Conservation (phyloP, 192 early-diverging fungal species). For the Podochytrium sp. region DNA sequence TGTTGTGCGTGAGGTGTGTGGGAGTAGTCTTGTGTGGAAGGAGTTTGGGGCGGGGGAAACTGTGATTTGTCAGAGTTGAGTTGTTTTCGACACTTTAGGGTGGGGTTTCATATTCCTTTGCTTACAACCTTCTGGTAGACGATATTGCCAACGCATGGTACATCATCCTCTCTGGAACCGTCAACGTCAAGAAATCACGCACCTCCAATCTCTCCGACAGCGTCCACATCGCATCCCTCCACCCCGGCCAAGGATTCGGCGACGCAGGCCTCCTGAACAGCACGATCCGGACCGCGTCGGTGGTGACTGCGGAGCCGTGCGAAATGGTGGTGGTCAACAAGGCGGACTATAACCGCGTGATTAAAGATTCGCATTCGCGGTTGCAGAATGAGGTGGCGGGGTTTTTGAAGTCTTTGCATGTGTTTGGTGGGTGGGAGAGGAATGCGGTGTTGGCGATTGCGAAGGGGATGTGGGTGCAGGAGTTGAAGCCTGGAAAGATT, state of each 20-base stretch:
- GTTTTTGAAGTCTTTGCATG: constrained; percentile 1
- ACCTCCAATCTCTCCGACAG: not conserved
- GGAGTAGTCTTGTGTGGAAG: not conserved
- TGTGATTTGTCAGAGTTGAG: constrained; percentile 3
- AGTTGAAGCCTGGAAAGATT: not conserved
- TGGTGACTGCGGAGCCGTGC: not conserved
- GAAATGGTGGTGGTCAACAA: constrained; percentile 24
- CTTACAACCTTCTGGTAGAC: not conserved
- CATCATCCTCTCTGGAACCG: constrained; percentile 12
- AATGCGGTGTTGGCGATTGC: constrained; percentile 7
- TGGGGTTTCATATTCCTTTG: not conserved
- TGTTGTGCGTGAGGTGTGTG: constrained; percentile 13
- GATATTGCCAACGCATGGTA: constrained; percentile 11
- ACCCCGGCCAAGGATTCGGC: constrained; percentile 19
- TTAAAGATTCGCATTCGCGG: constrained; percentile 20
- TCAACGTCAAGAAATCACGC: not conserved
- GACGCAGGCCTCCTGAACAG: constrained; percentile 15
- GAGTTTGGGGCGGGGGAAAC: not conserved
- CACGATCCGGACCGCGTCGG: constrained; percentile 2
- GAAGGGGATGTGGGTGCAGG: constrained; percentile 19
- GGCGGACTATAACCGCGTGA: constrained; percentile 19
- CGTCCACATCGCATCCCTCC: not conserved
- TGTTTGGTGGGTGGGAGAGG: constrained; percentile 9
- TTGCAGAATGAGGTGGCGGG: constrained; percentile 15
- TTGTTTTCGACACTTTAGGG: too few species aligned